These are phyloP conservation scores for Erythrobasidium yunnanense DNA, from an alignment of 768 basidiomycete genomes.

Conservation along the genomic window DNA sequence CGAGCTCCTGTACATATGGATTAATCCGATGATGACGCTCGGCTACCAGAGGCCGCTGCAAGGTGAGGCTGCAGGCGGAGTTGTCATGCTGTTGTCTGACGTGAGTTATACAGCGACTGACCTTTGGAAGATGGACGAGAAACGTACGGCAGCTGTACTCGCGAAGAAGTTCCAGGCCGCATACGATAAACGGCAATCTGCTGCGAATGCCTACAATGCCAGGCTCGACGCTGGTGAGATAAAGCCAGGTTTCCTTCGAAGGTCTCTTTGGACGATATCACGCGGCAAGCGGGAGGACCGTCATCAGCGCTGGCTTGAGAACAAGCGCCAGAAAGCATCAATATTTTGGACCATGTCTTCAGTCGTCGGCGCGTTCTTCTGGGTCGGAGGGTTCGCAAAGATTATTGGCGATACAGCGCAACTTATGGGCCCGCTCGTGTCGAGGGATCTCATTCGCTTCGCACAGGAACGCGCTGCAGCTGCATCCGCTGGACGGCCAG, in stretches of 20 bases:
- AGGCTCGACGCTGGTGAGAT: conserved; percentile 58
- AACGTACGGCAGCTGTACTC: conserved; percentile 49
- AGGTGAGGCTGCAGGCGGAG: neutral
- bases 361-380: conserved; percentile 65
- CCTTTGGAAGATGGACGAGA: conserved; percentile 56
- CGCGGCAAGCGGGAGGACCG: neutral
- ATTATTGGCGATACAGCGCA: conserved; percentile 60
- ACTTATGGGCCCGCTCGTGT: conserved; percentile 62
- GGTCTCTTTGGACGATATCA: conserved; percentile 42
- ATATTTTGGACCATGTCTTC: conserved; percentile 61
- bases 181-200: conserved; percentile 48
- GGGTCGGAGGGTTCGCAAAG: conserved; percentile 58
- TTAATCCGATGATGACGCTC: conserved; percentile 18
- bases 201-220: conserved; percentile 59
- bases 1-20: conserved; percentile 18
- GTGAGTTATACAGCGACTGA: conserved; percentile 48
- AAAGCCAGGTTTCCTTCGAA: conserved; percentile 46
- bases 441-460: conserved; percentile 68
- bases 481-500: conserved; percentile 34
- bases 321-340: conserved; percentile 47
- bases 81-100: neutral
- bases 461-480: conserved; percentile 54
- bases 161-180: conserved; percentile 51
- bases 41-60: conserved; percentile 17
- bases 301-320: conserved; percentile 42